phyloP scores from a whole-genome alignment of 2,329 filamentous ascomycete species.

The Paracoccidioides brasiliensis region DNA sequence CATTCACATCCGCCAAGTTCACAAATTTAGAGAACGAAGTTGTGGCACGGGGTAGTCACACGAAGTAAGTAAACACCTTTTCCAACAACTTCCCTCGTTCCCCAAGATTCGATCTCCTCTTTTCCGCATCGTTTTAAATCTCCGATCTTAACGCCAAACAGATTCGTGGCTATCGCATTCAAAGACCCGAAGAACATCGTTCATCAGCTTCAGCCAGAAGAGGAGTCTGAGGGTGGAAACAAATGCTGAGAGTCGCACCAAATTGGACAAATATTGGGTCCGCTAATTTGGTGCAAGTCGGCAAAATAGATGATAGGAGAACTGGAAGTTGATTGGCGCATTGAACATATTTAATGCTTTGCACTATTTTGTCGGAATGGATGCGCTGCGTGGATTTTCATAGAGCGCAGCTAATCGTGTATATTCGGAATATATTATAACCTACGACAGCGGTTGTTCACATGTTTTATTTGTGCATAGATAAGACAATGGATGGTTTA shows the following conservation, averaged over 20 bases:
- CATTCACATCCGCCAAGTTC: conserved; percentile 51
- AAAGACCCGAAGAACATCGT: conserved; percentile 49
- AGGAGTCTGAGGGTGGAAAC: neutral
- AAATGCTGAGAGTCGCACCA: neutral
- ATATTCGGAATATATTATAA: too few relatives aligned
- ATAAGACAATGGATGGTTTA: too few relatives aligned
- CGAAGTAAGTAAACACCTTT: conserved; percentile 38
- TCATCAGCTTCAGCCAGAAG: conserved; percentile 2
- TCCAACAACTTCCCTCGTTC: neutral
- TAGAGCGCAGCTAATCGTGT: too few relatives aligned
- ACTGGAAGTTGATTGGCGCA: neutral
- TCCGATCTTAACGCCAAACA: conserved; percentile 13
- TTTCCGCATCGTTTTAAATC: neutral
- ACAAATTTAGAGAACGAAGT: conserved; percentile 45
- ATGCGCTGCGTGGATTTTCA: neutral
- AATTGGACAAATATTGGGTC: neutral
- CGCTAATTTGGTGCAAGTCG: neutral
- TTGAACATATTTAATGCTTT: too few relatives aligned
- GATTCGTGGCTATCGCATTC: conserved; percentile 47
- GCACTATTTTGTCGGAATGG: neutral
- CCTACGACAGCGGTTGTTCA: too few relatives aligned
- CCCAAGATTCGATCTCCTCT: neutral
- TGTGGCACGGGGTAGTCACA: conserved; percentile 54
- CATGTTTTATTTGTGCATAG: too few relatives aligned
- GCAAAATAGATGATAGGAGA: neutral